Evolutionary conservation across 768 basidiomycete species (phyloP).

Genomic region (Hortiboletus flavorubellus): DNA sequence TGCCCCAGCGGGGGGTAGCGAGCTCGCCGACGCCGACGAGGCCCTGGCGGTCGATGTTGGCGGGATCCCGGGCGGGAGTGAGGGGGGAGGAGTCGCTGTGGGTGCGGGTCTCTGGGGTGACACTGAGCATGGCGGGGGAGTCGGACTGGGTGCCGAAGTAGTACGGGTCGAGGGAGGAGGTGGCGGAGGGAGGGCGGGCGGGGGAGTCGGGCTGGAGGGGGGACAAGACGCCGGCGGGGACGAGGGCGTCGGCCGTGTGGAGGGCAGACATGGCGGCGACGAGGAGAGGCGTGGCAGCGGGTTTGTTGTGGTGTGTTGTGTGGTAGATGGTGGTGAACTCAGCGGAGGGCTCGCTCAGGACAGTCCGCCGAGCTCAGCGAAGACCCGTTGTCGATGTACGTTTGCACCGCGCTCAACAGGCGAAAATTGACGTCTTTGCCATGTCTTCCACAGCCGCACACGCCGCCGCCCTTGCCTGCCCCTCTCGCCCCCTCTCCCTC

Average conservation of each 20-base stretch:
- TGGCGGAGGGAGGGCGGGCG: constrained; percentile 70
- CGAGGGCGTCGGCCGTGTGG: constrained; percentile 15
- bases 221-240: too few species aligned
- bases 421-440: constrained; percentile 24
- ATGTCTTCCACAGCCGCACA: constrained; percentile 21
- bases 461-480: background rate
- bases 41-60: constrained; percentile 77
- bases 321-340: constrained; percentile 23
- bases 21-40: constrained; percentile 96
- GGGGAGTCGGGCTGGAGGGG: constrained; percentile 29
- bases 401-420: constrained; percentile 19
- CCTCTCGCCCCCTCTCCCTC: constrained; percentile 15
- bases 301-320: too few species aligned
- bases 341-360: constrained; percentile 21
- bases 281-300: constrained; percentile 28
- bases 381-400: constrained; percentile 27
- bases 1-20: constrained; percentile 91
- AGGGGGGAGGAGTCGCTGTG: constrained; percentile 57
- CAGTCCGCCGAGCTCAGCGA: constrained; percentile 38
- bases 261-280: constrained; percentile 20
- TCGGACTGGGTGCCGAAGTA: constrained; percentile 78
- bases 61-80: constrained; percentile 74
- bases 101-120: constrained; percentile 59
- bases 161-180: constrained; percentile 84
- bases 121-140: constrained; percentile 51